Percentiles rank a stretch among this genome's conserved stretches.
Evolutionary conservation across 225 moss, liverwort and hornwort genomes (phyloP).

Genomic region (Climacium dendroides): DNA sequence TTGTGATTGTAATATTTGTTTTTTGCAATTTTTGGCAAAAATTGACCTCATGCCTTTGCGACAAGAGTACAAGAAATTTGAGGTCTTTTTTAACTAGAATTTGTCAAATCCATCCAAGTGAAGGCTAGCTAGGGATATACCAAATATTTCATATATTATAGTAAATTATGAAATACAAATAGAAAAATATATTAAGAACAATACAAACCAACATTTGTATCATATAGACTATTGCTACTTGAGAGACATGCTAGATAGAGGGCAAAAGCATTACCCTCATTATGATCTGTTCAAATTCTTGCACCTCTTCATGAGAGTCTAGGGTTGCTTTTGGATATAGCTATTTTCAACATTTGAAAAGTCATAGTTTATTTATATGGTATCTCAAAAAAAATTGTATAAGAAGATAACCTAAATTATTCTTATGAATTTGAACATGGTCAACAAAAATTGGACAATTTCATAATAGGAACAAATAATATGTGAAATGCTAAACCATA

Average conservation of each 20-base stretch:
- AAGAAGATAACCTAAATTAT: neutral
- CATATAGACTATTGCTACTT: rapidly evolving
- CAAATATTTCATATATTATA: neutral
- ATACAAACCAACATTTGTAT: rapidly evolving
- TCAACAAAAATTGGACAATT: neutral
- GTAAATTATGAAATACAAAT: rapidly evolving
- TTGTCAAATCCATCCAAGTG: neutral
- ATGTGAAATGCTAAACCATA: rapidly evolving
- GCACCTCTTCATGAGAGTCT: rapidly evolving
- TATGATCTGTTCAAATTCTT: too few species aligned
- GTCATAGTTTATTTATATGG: neutral
- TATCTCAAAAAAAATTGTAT: neutral
- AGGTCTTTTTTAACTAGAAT: neutral
- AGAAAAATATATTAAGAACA: neutral
- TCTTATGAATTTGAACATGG: neutral
- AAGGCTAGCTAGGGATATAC: rapidly evolving
- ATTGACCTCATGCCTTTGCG: neutral
- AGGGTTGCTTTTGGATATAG: neutral
- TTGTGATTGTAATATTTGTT: too few species aligned
- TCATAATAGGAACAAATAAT: neutral
- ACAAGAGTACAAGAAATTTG: neutral
- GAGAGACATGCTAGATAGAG: rapidly evolving
- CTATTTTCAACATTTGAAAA: neutral
- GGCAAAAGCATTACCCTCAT: neutral
- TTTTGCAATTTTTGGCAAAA: too few species aligned